Conservation (phyloP, 306 rosid species). For the Crotalaria pallida region DNA sequence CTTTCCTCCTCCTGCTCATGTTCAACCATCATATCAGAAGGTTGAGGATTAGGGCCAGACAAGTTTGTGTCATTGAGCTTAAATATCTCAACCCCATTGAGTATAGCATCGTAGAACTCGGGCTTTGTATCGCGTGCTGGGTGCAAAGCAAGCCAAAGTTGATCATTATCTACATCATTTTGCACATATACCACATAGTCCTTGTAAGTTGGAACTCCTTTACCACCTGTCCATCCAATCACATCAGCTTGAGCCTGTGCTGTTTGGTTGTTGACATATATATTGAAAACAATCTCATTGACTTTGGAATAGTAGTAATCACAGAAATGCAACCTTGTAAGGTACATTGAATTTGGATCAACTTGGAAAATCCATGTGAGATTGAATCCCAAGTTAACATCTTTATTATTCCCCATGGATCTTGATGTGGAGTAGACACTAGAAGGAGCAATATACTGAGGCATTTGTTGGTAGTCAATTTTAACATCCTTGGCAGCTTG, state of each 20-base stretch:
- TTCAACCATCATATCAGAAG: conserved; percentile 27
- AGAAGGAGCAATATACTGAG: conserved; percentile 34
- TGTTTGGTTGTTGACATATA: conserved; percentile 44
- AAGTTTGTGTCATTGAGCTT: conserved; percentile 38
- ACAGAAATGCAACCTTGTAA: conserved; percentile 46
- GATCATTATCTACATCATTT: conserved; percentile 2
- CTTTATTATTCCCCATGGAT: conserved; percentile 27
- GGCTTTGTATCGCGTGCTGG: conserved; percentile 27
- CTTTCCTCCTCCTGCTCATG: conserved; percentile 1
- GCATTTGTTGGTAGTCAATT: conserved; percentile 27
- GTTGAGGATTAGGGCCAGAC: conserved; percentile 52
- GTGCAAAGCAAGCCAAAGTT: conserved; percentile 41
- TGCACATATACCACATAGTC: conserved; percentile 30
- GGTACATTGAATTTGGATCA: conserved; percentile 42
- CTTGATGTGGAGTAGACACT: conserved; percentile 36
- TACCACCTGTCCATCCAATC: conserved; percentile 32
- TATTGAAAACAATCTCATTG: conserved; percentile 35
- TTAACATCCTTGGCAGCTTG: conserved; percentile 6
- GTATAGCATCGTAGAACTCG: conserved; percentile 31
- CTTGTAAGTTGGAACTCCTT: conserved; percentile 31
- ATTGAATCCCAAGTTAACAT: conserved; percentile 33
- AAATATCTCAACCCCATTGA: conserved; percentile 48
- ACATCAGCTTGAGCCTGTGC: conserved; percentile 35
- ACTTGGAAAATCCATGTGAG: conserved; percentile 50
- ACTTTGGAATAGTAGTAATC: conserved; percentile 14